phyloP scores from a whole-genome alignment of 2,329 filamentous ascomycete species.

The Sporothrix globosa region DNA sequence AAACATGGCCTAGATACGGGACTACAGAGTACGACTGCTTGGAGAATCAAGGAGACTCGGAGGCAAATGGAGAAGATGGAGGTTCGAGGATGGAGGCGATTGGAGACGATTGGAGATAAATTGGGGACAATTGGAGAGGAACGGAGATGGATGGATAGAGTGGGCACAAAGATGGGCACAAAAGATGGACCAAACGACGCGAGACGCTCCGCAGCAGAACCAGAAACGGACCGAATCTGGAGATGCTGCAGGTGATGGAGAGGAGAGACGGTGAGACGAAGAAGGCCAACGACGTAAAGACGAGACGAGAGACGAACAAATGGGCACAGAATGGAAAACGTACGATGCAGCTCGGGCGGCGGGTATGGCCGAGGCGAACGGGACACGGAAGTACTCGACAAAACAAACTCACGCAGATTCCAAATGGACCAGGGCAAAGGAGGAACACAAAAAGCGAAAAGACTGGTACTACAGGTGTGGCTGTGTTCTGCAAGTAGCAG shows the following conservation, averaged over 20 bases:
- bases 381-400: too few species aligned
- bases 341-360: too few species aligned
- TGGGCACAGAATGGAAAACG: background rate
- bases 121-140: background rate
- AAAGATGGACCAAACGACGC: slow-evolving; percentile 5
- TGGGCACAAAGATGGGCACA: background rate
- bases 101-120: slow-evolving; percentile 7
- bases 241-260: background rate
- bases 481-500: too few species aligned
- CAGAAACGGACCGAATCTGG: slow-evolving; percentile 23
- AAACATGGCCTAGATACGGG: too few species aligned
- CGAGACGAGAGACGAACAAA: background rate
- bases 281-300: background rate
- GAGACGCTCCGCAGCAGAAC: slow-evolving; percentile 10
- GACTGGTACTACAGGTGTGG: too few species aligned
- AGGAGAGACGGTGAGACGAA: background rate
- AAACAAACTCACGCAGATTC: background rate
- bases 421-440: background rate
- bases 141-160: background rate
- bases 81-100: background rate
- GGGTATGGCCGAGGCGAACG: too few species aligned
- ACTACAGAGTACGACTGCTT: too few species aligned
- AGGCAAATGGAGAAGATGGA: background rate
- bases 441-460: too few species aligned
- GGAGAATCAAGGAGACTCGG: background rate